Base-by-base conservation (phyloP, 78 protist genomes). In the Dictyostelium brefeldianum region DNA sequence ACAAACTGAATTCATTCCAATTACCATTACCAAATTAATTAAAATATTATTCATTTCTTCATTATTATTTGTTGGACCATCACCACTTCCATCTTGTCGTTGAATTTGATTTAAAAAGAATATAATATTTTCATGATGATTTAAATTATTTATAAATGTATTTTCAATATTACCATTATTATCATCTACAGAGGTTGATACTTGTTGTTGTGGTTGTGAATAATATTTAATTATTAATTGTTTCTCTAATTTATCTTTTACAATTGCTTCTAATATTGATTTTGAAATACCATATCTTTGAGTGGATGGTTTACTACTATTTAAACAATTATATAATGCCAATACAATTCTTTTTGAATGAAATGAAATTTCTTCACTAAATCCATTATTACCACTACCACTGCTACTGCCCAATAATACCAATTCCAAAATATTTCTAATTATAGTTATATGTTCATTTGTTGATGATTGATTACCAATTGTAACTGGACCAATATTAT, bases 81-180 rank as follows among this genome's bases (percentile, higher is more conserved):
- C 11, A n/a, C n/a, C n/a, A n/a, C n/a, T n/a, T n/a, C n/a, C n/a
- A n/a, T n/a, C n/a, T n/a, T n/a, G n/a, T 29, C 18, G 29, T 67
- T 67, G 25, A 9, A 67, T 67, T 67, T 67, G 75, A 15, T 31
- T 29, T 67, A 67, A 31, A 67, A 29, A 67, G 29, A 67, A 67
- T 5, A 18, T 31, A 67, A 67, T 67, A 67, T 67, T 67, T 31
- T 67, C 48, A 17, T 25, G 43, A 27, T 67, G 75, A 67, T 67
- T 67, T 31, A 67, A 67, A 67, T 67, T 67, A 31, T 27, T 67
- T 31, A 67, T 67, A 31, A 67, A 67, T 11, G 43, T 31, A 36
- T 36, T 69, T 69, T 36, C 48, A 36, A 18, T 17, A 7, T 69
- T 11, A n/a, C n/a, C n/a, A 36, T 36, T 36, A 2, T 3, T 36